Evolutionary conservation across 2,329 filamentous ascomycete genomes (phyloP), one percentile per base, ranked within the genome.

Genomic region (Xylaria sp.): DNA sequence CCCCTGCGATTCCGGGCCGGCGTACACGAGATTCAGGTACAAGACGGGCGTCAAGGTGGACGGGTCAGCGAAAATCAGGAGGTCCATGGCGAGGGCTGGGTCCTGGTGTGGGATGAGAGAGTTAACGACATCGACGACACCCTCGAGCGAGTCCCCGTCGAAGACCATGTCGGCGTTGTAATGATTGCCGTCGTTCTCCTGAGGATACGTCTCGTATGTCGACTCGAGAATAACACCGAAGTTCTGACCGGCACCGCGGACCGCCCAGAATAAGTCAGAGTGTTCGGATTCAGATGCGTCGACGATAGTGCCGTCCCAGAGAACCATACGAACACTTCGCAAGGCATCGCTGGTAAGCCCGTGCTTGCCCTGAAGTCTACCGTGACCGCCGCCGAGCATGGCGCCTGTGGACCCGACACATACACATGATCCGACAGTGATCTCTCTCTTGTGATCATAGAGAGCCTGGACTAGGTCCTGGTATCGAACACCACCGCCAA

Each of bases 211-310:
- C 66, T 79, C 78, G 16, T 73, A 72, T 1, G 72, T 76, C 16
- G 76, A 67, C 2, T 75, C 76, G 1, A 79, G 82, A 13, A 84
- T 78, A 56, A 85, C 77, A 47, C 82, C 83, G 59, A 85, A 84
- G 69, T 84, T 85, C 60, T 83, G 79, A 0, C 82, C 83, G 1
- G 82, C 83, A 3, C 83, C 83, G 53, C 75, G 74, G 64, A 85
- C 75, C 0, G 74, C 83, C 82, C 82, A 86, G 68, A 76, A 85
- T 7, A 85, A 75, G 47, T 44, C 47, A 60, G 54, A 7, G 49
- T 63, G 48, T 1, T 10, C 11, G 6, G 10, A 19, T 8, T 18
- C 13, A 3, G 39, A 53, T 7, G 42, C 55, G 2, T 46, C 11
- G 8, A 54, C 19, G 4, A 19, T 11, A 2, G 53, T 42, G 6